phyloP scores from a whole-genome alignment of 176 grass and related monocot genomes.

The Poa annua region DNA sequence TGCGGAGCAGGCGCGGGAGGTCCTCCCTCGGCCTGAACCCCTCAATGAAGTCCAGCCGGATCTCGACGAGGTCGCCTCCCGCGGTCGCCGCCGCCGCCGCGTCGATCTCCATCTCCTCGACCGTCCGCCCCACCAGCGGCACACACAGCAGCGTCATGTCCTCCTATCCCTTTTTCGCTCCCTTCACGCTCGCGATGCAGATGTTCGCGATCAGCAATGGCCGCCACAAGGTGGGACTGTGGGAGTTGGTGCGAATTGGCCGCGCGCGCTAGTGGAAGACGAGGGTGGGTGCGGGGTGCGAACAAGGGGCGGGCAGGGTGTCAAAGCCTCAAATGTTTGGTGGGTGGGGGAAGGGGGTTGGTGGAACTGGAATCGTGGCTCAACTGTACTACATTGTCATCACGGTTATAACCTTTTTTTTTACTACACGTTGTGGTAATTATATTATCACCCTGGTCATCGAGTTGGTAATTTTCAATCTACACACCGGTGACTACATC shows the following conservation, averaged over 20 bases:
- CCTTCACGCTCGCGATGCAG: slow-evolving; percentile 22
- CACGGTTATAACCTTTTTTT: too few species aligned
- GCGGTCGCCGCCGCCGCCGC: slow-evolving; percentile 58
- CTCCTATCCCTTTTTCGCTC: not conserved
- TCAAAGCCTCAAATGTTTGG: too few species aligned
- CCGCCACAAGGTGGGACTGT: not conserved
- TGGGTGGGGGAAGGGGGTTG: too few species aligned
- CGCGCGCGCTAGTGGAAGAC: not conserved
- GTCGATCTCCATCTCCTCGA: slow-evolving; percentile 80
- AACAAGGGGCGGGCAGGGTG: too few species aligned
- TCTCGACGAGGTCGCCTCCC: slow-evolving; percentile 84
- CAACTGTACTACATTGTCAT: too few species aligned
- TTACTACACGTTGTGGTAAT: too few species aligned
- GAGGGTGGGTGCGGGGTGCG: not conserved
- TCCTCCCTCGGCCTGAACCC: slow-evolving; percentile 62
- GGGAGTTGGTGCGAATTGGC: not conserved
- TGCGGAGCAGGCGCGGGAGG: slow-evolving; percentile 61
- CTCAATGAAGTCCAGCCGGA: slow-evolving; percentile 80
- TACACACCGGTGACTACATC: too few species aligned
- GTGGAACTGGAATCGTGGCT: too few species aligned
- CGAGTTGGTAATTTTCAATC: too few species aligned
- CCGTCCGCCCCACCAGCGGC: slow-evolving; percentile 79
- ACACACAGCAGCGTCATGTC: slow-evolving; percentile 88
- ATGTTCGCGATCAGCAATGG: slow-evolving; percentile 32
- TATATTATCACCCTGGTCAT: too few species aligned